phyloP scores from a whole-genome alignment of 495 filamentous ascomycete species.

The Rhizodiscina lignyota region DNA sequence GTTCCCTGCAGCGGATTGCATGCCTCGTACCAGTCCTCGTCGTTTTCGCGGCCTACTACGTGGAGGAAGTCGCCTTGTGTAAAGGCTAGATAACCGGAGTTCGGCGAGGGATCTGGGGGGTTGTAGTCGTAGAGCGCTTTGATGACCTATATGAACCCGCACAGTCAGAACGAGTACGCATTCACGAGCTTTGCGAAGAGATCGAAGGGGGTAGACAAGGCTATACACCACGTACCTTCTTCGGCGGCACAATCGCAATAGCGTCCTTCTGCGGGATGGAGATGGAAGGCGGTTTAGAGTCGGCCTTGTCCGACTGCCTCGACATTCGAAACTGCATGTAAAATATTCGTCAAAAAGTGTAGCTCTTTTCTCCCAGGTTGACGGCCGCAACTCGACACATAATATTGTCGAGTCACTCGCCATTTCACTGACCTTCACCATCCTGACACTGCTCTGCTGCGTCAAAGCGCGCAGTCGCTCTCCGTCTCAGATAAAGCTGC shows the following conservation, averaged over 20 bases:
- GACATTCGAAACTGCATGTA: constrained; percentile 22
- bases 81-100: constrained; percentile 68
- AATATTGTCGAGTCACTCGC: too few relatives aligned
- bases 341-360: too few relatives aligned
- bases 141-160: constrained; percentile 62
- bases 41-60: constrained; percentile 91
- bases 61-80: constrained; percentile 94
- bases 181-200: too few relatives aligned
- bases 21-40: constrained; percentile 93
- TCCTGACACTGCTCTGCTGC: too few relatives aligned
- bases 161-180: too few relatives aligned
- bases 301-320: constrained; percentile 21
- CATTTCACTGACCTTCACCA: too few relatives aligned
- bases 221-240: constrained; percentile 52
- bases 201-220: background rate
- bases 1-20: constrained; percentile 88
- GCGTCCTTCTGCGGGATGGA: constrained; percentile 85
- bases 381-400: too few relatives aligned
- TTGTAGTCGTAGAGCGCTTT: constrained; percentile 89
- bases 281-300: constrained; percentile 54
- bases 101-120: constrained; percentile 30
- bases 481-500: too few relatives aligned
- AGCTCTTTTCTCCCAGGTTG: too few relatives aligned
- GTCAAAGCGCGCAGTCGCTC: too few relatives aligned
- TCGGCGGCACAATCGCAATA: constrained; percentile 88